A percentile compares a stretch with the other conserved stretches of the same genome.
phyloP scores from a whole-genome alignment of 768 basidiomycete species.

The Gelatoporia subvermispora region DNA sequence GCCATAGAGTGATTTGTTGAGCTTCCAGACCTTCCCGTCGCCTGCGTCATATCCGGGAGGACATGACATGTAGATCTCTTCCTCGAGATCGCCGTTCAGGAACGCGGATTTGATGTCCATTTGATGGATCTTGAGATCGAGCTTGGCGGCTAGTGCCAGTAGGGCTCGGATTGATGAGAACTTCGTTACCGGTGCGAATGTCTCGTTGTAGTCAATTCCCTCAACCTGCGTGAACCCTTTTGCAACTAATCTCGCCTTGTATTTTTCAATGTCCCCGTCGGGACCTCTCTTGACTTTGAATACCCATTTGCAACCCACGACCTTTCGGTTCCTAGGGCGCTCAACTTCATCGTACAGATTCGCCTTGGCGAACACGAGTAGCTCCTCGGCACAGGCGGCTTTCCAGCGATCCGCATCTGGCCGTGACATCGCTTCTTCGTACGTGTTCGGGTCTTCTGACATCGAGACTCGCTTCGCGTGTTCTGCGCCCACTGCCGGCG shows the following conservation, averaged over 20 bases:
- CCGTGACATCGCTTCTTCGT: background rate
- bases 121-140: conserved; percentile 31
- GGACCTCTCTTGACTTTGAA: conserved; percentile 27
- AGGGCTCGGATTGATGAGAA: conserved; percentile 19
- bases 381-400: background rate
- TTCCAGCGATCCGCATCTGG: background rate
- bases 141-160: conserved; percentile 32
- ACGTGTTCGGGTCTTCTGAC: background rate
- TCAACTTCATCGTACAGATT: too few relatives aligned
- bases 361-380: too few relatives aligned
- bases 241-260: conserved; percentile 34
- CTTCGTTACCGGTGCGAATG: too few relatives aligned
- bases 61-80: conserved; percentile 40
- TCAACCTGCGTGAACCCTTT: conserved; percentile 31
- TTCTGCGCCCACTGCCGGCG: too few relatives aligned
- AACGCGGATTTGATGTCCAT: conserved; percentile 41
- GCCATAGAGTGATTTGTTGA: conserved; percentile 6
- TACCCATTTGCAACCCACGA: conserved; percentile 27
- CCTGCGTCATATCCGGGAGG: conserved; percentile 27
- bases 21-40: conserved; percentile 9
- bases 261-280: conserved; percentile 20
- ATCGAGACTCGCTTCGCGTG: too few relatives aligned
- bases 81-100: conserved; percentile 33
- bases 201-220: conserved; percentile 30
- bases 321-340: too few relatives aligned